Percentiles rank a stretch among this genome's conserved stretches.
phyloP scores from a whole-genome alignment of 208 protist genomes.

The Leishmania mexicana region DNA sequence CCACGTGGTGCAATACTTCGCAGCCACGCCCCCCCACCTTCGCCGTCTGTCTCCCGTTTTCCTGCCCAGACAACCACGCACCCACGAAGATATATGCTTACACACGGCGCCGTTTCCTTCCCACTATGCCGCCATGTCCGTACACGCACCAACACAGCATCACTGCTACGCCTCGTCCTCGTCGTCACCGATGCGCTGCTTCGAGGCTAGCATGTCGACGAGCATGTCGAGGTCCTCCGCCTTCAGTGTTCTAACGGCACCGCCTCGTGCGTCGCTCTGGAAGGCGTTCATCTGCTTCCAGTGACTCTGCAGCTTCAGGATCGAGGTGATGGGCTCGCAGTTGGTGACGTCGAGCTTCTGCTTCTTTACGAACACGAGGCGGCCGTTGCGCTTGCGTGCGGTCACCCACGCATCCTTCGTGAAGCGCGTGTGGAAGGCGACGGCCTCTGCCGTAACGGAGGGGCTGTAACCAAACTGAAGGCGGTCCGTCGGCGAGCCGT shows the following conservation, averaged over 20 bases:
- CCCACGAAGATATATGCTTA: not conserved
- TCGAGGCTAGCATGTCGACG: constrained; percentile 72
- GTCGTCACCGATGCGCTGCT: constrained; percentile 52
- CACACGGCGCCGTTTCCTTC: not conserved
- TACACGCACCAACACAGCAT: not conserved
- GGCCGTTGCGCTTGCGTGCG: constrained; percentile 33
- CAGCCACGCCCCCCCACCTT: not conserved
- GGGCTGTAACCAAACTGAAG: constrained; percentile 90
- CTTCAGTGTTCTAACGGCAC: constrained; percentile 23
- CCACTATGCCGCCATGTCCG: not conserved
- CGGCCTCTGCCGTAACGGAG: constrained; percentile 66
- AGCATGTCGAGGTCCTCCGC: constrained; percentile 55
- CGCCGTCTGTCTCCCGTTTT: not conserved
- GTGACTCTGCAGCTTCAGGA: constrained; percentile 82
- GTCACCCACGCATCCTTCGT: constrained; percentile 49
- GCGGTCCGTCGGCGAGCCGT: constrained; percentile 73
- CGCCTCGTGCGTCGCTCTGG: constrained; percentile 42
- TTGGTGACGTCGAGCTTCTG: constrained; percentile 51
- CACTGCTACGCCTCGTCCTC: constrained; percentile 19
- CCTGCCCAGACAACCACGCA: not conserved
- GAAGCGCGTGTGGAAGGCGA: constrained; percentile 71
- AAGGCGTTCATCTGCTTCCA: constrained; percentile 68
- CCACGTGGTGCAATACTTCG: not conserved
- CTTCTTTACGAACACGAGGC: constrained; percentile 50
- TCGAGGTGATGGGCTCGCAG: constrained; percentile 72